phyloP scores from a whole-genome alignment of 345 rosid species.

The Xanthoceras sorbifolium region DNA sequence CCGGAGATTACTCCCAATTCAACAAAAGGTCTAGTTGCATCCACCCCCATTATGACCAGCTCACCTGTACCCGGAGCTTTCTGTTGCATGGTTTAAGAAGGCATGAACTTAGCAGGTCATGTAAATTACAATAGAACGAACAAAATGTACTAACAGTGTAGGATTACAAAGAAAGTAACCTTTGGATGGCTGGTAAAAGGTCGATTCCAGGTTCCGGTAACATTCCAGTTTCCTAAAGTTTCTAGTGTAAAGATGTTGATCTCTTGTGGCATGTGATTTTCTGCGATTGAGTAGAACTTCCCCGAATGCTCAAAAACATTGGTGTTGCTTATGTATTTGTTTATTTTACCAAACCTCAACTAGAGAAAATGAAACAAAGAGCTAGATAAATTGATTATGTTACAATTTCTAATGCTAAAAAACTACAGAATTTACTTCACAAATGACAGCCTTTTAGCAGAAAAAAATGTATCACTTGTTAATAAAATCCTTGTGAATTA shows the following conservation, averaged over 20 bases:
- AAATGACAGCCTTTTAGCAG: too few species aligned
- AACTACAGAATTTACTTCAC: too few species aligned
- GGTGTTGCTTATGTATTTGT: conserved; percentile 43
- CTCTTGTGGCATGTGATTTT: conserved; percentile 48
- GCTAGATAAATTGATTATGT: background rate
- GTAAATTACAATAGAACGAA: background rate
- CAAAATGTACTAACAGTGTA: background rate
- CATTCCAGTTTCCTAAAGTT: conserved; percentile 38
- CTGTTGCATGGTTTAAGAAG: conserved; percentile 16
- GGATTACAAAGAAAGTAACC: conserved; percentile 22
- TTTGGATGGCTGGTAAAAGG: conserved; percentile 55
- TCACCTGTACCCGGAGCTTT: conserved; percentile 39
- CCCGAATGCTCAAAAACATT: conserved; percentile 44
- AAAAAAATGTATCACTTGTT: background rate
- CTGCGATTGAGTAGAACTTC: conserved; percentile 35
- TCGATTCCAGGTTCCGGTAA: conserved; percentile 40
- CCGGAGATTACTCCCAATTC: conserved; percentile 48
- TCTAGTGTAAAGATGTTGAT: conserved; percentile 32
- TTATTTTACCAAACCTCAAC: conserved; percentile 41
- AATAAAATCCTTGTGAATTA: background rate
- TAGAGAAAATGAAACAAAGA: background rate
- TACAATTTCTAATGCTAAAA: background rate
- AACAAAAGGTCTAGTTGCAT: conserved; percentile 34
- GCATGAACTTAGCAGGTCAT: background rate
- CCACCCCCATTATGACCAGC: conserved; percentile 37